These are phyloP conservation scores for Phoma sp. DNA, from an alignment of 2,329 filamentous ascomycete genomes.

Conservation along the genomic window DNA sequence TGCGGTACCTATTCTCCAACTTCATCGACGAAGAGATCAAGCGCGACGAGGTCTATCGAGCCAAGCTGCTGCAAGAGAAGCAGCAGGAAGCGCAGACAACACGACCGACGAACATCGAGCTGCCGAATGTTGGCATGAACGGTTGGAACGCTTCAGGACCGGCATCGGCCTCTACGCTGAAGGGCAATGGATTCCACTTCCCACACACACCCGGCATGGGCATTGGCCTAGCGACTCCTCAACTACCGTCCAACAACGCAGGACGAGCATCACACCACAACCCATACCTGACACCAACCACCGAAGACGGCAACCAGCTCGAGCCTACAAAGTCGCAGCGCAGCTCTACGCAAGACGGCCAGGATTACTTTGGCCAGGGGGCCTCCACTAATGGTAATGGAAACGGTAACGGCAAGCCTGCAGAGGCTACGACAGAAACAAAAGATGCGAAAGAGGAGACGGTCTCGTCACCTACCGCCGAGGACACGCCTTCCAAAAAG, in stretches of 20 bases:
- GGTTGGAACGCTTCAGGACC: slow-evolving; percentile 53
- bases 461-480: slow-evolving; percentile 51
- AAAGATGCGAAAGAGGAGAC: slow-evolving; percentile 37
- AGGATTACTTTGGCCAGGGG: slow-evolving; percentile 71
- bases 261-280: slow-evolving; percentile 44
- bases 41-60: slow-evolving; percentile 77
- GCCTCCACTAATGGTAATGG: slow-evolving; percentile 25
- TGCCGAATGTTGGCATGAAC: slow-evolving; percentile 57
- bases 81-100: slow-evolving; percentile 62
- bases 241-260: slow-evolving; percentile 46
- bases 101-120: slow-evolving; percentile 66
- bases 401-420: slow-evolving; percentile 34
- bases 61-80: slow-evolving; percentile 70
- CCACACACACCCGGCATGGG: slow-evolving; percentile 74
- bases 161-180: slow-evolving; percentile 58
- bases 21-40: slow-evolving; percentile 90
- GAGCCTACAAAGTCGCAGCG: slow-evolving; percentile 64
- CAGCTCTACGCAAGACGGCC: slow-evolving; percentile 62
- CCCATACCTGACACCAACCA: slow-evolving; percentile 47
- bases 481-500: slow-evolving; percentile 53
- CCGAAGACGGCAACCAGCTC: slow-evolving; percentile 53
- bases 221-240: slow-evolving; percentile 79
- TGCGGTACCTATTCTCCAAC: slow-evolving; percentile 88
- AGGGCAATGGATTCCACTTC: slow-evolving; percentile 67
- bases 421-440: slow-evolving; percentile 38